Conservation (phyloP, 2,329 filamentous ascomycete species). For the Acarospora socialis region DNA sequence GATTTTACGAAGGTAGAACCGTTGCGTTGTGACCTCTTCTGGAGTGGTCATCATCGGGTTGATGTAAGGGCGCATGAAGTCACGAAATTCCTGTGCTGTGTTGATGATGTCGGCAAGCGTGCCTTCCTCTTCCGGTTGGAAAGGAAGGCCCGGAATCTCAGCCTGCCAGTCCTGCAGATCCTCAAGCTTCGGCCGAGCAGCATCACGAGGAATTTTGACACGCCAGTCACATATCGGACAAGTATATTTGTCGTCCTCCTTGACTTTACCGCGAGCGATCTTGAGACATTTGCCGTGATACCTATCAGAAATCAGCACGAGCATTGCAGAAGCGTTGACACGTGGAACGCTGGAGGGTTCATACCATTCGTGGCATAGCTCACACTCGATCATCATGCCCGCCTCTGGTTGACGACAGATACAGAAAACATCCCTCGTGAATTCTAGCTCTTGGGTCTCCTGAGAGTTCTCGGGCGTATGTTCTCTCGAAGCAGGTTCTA, state of each 20-base stretch:
- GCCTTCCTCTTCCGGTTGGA: slow-evolving; percentile 91
- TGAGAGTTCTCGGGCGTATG: slow-evolving; percentile 46
- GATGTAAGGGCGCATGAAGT: slow-evolving; percentile 66
- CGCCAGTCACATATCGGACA: slow-evolving; percentile 97
- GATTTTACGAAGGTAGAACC: slow-evolving; percentile 93
- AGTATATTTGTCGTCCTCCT: slow-evolving; percentile 96
- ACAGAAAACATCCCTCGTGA: slow-evolving; percentile 75
- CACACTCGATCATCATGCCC: slow-evolving; percentile 99
- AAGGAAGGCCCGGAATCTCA: slow-evolving; percentile 66
- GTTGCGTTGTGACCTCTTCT: slow-evolving; percentile 75
- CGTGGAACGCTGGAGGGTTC: slow-evolving; percentile 19
- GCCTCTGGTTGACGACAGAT: slow-evolving; percentile 88
- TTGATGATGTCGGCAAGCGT: slow-evolving; percentile 74
- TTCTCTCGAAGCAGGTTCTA: slow-evolving; percentile 81
- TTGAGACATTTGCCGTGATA: slow-evolving; percentile 98
- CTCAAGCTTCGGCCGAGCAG: slow-evolving; percentile 85
- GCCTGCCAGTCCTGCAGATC: slow-evolving; percentile 73
- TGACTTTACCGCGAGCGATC: slow-evolving; percentile 92
- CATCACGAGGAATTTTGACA: slow-evolving; percentile 91
- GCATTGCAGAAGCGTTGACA: slow-evolving; percentile 1
- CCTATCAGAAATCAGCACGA: slow-evolving; percentile 33
- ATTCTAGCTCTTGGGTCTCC: slow-evolving; percentile 31
- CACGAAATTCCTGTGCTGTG: slow-evolving; percentile 69
- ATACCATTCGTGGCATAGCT: slow-evolving; percentile 93
- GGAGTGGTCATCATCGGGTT: slow-evolving; percentile 68